Percentiles rank a stretch among this genome's conserved stretches.
Conservation (phyloP, 192 early-diverging fungal species). For the Entomortierella lignicola region DNA sequence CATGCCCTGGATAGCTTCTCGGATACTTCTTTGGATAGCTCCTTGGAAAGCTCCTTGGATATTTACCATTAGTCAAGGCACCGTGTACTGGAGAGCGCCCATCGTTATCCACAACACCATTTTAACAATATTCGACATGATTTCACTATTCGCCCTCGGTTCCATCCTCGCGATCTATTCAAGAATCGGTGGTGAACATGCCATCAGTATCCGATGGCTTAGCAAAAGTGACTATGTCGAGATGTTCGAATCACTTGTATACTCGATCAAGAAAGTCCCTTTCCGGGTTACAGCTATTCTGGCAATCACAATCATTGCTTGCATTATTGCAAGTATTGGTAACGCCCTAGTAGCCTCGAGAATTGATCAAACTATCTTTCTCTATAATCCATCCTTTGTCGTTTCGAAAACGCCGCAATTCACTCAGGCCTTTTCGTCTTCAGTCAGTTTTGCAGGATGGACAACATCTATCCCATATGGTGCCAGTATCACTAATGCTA, state of each 20-base stretch:
- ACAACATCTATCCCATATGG: background rate
- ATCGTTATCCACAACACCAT: too few species aligned
- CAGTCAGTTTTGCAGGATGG: background rate
- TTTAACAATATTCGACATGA: background rate
- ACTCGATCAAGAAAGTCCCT: background rate
- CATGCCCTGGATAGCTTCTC: too few species aligned
- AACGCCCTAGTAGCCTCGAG: background rate
- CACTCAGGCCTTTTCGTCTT: background rate
- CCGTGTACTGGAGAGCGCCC: too few species aligned
- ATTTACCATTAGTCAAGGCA: too few species aligned
- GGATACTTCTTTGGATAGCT: too few species aligned
- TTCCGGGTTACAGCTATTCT: background rate
- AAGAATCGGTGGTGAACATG: background rate
- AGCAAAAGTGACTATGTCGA: background rate
- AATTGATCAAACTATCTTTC: background rate
- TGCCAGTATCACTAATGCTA: background rate
- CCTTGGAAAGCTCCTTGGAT: too few species aligned
- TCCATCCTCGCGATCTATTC: background rate
- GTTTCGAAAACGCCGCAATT: background rate
- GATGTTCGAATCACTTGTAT: background rate
- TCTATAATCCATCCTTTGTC: background rate
- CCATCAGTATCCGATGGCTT: background rate
- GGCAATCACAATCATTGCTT: background rate
- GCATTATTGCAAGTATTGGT: background rate
- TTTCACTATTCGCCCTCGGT: background rate